Evolutionary conservation across 371 early-diverging fungal genomes (phyloP), one percentile per base, ranked within the genome.

Genomic region (Haplosporangium sp.): DNA sequence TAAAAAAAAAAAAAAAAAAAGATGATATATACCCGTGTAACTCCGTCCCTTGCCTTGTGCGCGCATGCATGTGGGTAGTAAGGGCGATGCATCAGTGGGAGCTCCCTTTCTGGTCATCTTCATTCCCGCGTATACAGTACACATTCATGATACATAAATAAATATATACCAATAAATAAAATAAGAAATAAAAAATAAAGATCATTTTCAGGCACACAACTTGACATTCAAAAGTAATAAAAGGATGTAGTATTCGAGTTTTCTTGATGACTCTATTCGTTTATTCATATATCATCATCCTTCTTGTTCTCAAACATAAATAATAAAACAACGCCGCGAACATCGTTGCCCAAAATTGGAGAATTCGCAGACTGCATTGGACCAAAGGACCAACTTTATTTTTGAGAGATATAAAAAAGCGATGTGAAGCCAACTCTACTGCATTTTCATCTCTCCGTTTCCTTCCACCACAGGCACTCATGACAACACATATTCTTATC

Each of bases 401-500:
- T 27, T 48, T 56, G 19, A 27, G 27, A 27, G 27, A 27, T 27
- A 27, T 27, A 27, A 27, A 27, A 27, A 27, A 27, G 27, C 27
- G 27, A 27, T 27, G 27, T 27, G 27, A 27, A 27, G 27, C 27
- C 27, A 27, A 27, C 27, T 27, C 27, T 27, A 27, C 27, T 27
- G 27, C 27, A 27, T 27, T 27, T 27, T 27, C 27, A 27, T 27
- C 27, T 27, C 27, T 27, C 27, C 27, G 27, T 27, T 34, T 13
- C 55, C 27, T 15, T 8, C 38, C 39, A 15, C 38, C 17, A 37
- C 63, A 10, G 15, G 13, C 47, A 53, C 35, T n/a, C 37, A 35
- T 72, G 72, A 47, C 64, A 8, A 13, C 68, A 15, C 45, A 63
- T n/a, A 37, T 45, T 3, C n/a, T 39, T 58, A 27, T 74, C 3